Evolutionary conservation across 2,329 filamentous ascomycete species (phyloP), one percentile per base, ranked within the genome.

Genomic region (Epichloe aotearoae): DNA sequence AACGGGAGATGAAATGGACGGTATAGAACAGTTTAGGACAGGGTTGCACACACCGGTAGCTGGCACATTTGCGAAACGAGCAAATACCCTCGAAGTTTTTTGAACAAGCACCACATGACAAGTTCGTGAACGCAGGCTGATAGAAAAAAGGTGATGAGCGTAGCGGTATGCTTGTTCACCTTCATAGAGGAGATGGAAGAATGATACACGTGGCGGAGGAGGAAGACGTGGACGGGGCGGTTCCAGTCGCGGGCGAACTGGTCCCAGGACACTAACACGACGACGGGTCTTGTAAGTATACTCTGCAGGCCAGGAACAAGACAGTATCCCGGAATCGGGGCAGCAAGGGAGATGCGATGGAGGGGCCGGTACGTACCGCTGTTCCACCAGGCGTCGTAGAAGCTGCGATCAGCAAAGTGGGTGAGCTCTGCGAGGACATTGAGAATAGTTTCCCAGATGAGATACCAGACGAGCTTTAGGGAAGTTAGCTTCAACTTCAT

Each of bases 211-310:
- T 90, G 86, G 14, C 86, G 75, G 2, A 89, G 72, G 30, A 90
- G 69, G 64, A 90, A 90, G 58, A 84, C 82, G 61, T 89, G 85
- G 4, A 90, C 85, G 0, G 86, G 85, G 3, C 69, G 66, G 62
- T 90, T 90, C 86, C 86, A 90, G 62, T 88, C 84, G 39, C 86
- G 74, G 4, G 86, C 85, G 59, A 86, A 91, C 61, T 88, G 82
- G 59, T 89, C 84, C 78, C 82, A 88, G 0, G 76, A 79, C 3
- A 77, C 73, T 73, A 20, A 42, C 10, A 8, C 20, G 20, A 19
- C 42, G 23, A 30, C 8, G 8, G 26, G 26, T 11, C 30, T 30
- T 4, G 10, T 30, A 30, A 30, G 30, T 30, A 30, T 30, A 4
- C 30, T 30, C 30, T 30, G 10, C 30, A 30, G 30, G 30, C 3